A percentile compares a stretch with the other conserved stretches of the same genome.
Evolutionary conservation across 179 eudicot species (phyloP).

Genomic region (Spergularia azorica): DNA sequence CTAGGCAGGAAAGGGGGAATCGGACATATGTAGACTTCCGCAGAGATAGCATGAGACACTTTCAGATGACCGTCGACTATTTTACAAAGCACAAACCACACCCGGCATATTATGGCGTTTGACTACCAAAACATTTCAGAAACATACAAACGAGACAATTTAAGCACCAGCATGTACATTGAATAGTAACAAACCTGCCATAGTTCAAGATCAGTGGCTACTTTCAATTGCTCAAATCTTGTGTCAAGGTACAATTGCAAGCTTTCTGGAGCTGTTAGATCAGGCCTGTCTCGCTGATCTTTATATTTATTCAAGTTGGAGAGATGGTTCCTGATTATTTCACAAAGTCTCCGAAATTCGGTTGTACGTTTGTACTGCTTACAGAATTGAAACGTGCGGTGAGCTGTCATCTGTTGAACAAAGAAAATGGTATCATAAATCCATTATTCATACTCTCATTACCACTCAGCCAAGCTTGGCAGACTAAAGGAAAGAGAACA

Average conservation of each 20-base stretch:
- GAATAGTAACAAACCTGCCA: conserved; percentile 14
- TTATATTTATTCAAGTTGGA: conserved; percentile 23
- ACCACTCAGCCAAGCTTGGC: neutral
- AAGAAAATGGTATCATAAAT: conserved; percentile 14
- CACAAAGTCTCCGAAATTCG: conserved; percentile 30
- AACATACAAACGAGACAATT: neutral
- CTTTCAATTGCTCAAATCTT: conserved; percentile 86
- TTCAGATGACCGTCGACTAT: neutral
- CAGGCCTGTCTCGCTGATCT: conserved; percentile 80
- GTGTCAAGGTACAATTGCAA: conserved; percentile 87
- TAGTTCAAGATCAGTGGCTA: conserved; percentile 77
- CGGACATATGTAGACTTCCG: neutral
- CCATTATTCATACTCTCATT: neutral
- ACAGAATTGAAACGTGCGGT: conserved; percentile 93
- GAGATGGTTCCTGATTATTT: conserved; percentile 29
- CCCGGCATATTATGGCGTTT: neutral
- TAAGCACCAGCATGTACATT: neutral
- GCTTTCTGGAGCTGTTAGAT: conserved; percentile 84
- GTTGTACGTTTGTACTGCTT: conserved; percentile 96
- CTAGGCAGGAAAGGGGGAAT: neutral
- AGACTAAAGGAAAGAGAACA: neutral
- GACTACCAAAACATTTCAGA: conserved; percentile 1
- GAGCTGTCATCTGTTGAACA: conserved; percentile 75
- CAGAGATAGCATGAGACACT: neutral
- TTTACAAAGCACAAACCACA: conserved; percentile 1